Evolutionary conservation across 331 rosid genomes (phyloP), one percentile per base, ranked within the genome.

Genomic region (Arachis monticola): DNA sequence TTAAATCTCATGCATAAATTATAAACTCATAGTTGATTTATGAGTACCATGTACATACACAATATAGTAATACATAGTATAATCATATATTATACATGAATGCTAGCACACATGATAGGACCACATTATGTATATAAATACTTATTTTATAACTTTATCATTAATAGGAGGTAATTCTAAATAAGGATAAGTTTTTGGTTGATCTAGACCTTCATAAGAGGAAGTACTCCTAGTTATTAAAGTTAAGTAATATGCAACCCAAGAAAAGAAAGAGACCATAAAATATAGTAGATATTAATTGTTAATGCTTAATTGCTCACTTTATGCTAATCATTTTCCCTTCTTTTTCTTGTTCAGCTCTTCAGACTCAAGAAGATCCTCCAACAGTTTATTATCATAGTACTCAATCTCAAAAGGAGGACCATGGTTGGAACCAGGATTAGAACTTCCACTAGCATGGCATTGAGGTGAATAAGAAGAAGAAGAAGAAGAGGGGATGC

Each of bases 351-450:
- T 75, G 65, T 76, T 84, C 50, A 69, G 83, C 27, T 85, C 86
- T 70, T 85, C 87, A 3, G 84, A 72, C 14, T 82, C 94, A 57
- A 93, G 98, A 77, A 93, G 96, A 45, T 91, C 97, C 27, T 93
- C 97, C 90, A 93, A 79, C 63, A 93, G 87, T 73, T 76, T 81
- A 57, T 83, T 74, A 83, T 91, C 97, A 86, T 89, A 75, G 73
- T 50, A 94, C 85, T 88, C 96, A 5, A 94, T 35, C 87, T 91
- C 98, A 6, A 94, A 77, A 45, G 92, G 86, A 46, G 70, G 93
- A 76, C 77, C 72, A 4, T 75, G 84, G 3, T 41, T 84, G 3
- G 78, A n/a, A 2, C 45, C 56, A 0, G 82, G 55, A 51, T 11
- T 10, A 12, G 89, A 67, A 2, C 78, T 52, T 0, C 70, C 89